Conservation (phyloP, 1,284 basidiomycete genomes). For the Limonomyces culmigenus region DNA sequence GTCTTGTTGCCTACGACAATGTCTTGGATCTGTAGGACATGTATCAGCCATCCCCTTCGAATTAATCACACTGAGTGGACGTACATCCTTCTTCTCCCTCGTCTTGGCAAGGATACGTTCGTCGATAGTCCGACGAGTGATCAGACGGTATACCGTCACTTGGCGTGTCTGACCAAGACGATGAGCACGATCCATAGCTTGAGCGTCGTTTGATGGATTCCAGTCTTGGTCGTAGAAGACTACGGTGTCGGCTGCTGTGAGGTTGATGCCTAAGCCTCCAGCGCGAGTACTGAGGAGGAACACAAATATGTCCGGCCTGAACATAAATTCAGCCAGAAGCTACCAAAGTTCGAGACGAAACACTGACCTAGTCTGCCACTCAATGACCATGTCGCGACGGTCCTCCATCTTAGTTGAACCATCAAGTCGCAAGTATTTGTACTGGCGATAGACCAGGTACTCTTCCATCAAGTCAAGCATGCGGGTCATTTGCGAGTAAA, state of each 20-base stretch:
- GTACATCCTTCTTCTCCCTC: conserved; percentile 87
- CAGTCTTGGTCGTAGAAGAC: conserved; percentile 99
- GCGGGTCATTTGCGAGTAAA: conserved; percentile 99
- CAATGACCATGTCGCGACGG: conserved; percentile 96
- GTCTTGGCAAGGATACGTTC: conserved; percentile 94
- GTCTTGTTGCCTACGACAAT: conserved; percentile 98
- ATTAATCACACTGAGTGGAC: conserved; percentile 13
- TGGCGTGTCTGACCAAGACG: conserved; percentile 97
- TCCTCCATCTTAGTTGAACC: conserved; percentile 94
- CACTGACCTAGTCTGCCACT: conserved; percentile 91
- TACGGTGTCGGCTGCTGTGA: conserved; percentile 96
- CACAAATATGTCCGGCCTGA: conserved; percentile 85
- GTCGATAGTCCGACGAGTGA: conserved; percentile 95
- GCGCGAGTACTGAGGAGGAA: conserved; percentile 95
- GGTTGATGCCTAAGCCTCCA: conserved; percentile 95
- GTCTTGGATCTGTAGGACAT: conserved; percentile 70
- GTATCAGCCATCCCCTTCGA: not conserved
- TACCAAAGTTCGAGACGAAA: conserved; percentile 4
- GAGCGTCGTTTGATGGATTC: conserved; percentile 98
- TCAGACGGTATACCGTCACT: conserved; percentile 95
- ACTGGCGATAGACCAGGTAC: conserved; percentile 93
- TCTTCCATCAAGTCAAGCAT: conserved; percentile 99
- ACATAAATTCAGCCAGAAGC: conserved; percentile 5
- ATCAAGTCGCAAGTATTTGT: conserved; percentile 94
- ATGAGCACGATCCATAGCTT: conserved; percentile 99